Evolutionary conservation across 768 basidiomycete genomes (phyloP).

Genomic region (Lentinula sp.): DNA sequence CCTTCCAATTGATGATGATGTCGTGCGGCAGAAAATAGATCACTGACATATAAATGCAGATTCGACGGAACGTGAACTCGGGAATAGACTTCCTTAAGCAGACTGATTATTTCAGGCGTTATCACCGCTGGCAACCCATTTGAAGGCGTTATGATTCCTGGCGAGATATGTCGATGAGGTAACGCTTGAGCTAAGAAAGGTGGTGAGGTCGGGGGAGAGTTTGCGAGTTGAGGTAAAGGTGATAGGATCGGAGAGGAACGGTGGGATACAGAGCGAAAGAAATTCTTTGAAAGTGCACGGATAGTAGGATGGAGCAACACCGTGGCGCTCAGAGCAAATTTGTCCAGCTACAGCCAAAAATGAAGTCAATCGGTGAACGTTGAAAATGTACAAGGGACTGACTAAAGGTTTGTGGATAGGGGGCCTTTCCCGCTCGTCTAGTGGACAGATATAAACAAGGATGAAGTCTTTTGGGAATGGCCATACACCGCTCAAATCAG

Average conservation of each 20-base stretch:
- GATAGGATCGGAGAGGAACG: conserved; percentile 18
- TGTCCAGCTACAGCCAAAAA: conserved; percentile 45
- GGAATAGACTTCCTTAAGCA: conserved; percentile 21
- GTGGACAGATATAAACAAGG: conserved; percentile 65
- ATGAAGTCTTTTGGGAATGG: conserved; percentile 65
- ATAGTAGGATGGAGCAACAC: conserved; percentile 42
- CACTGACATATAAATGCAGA: conserved; percentile 61
- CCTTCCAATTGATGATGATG: conserved; percentile 68
- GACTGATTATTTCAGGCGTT: conserved; percentile 20
- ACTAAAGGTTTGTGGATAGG: conserved; percentile 61
- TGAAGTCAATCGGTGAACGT: neutral
- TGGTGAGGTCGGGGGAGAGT: conserved; percentile 12
- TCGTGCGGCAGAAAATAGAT: conserved; percentile 69
- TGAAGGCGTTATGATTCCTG: conserved; percentile 18
- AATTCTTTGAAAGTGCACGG: conserved; percentile 19
- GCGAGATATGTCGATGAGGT: conserved; percentile 9
- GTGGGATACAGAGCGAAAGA: conserved; percentile 14
- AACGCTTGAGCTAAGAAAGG: conserved; percentile 16
- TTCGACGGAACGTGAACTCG: conserved; percentile 42
- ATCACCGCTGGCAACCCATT: conserved; percentile 18
- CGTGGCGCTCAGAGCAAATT: conserved; percentile 71
- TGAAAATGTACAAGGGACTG: conserved; percentile 18
- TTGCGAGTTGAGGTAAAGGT: conserved; percentile 16
- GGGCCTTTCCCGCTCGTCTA: conserved; percentile 60
- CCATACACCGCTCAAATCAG: conserved; percentile 37